Evolutionary conservation across 108 stramenopile genomes (phyloP), one percentile per base, ranked within the genome.

Genomic region (Nitzschia palea): DNA sequence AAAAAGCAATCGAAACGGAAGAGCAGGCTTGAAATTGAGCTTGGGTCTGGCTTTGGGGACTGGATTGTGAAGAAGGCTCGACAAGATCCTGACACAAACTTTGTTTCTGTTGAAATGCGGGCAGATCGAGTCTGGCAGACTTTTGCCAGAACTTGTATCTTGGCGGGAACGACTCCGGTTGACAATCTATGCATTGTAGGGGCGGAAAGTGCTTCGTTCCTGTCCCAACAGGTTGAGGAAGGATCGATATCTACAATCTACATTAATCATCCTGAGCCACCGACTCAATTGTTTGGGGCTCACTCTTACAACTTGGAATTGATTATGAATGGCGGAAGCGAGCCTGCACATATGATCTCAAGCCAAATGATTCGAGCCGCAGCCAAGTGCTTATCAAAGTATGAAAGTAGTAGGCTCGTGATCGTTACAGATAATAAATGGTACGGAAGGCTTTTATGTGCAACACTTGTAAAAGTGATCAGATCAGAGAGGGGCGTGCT

Each of bases 261-360:
- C 62, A 85, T 89, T 44, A 94, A 94, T 57, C 89, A 91, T 67
- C 93, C 93, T 8, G 93, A 94, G 48, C 93, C 93, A 50, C 93
- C 93, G 2, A 94, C 93, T 6, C 93, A 94, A 76, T 87, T 86
- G 10, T 87, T 76, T 45, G 86, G 83, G 26, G 77, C 76, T 0
- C 65, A 86, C 55, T 30, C 29, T 52, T 32, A 30, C 22, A 60
- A 60, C 17, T 37, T 83, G 22, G 54, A 71, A 43, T 27, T 47
- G 1, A 77, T 86, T 18, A 61, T 74, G 48, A 43, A 60, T 28
- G 81, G 83, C 15, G 87, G 66, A 6, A 62, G 76, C 3, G 93
- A 91, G 78, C 88, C 88, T 30, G 93, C 86, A 18, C 93, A 94
- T 52, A 94, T 94, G 88, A 68, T 94, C 28, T 74, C 75, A 56